Evolutionary conservation across 495 filamentous ascomycete genomes (phyloP), one percentile per base, ranked within the genome.

Genomic region (Bombardia bombarda): DNA sequence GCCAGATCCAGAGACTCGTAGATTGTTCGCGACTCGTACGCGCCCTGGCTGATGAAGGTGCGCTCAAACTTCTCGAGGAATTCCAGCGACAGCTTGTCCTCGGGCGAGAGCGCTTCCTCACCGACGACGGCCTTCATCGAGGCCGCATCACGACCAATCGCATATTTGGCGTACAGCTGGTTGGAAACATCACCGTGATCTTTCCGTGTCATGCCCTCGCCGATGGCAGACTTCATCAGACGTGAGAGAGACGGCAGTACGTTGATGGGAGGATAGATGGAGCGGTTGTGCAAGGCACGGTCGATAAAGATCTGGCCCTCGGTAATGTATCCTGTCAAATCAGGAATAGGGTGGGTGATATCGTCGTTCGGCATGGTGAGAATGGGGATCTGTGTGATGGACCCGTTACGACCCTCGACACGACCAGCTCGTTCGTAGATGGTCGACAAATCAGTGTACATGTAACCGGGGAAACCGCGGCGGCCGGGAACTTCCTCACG

Each of bases 401-500:
- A 96, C 38, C 93, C 93, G 59, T 96, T 95, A 49, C 93, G 86
- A 47, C 93, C 93, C 60, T 93, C 77, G 22, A 99, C 93, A 82
- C 93, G 93, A 56, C 93, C 93, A 57, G 93, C 93, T 72, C 93
- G 88, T 67, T 99, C 93, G 72, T 99, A 99, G 56, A 99, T 92
- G 54, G 93, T 99, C 37, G 93, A 95, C 78, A 99, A 84, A 82
- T 99, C 93, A 43, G 93, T 99, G 75, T 99, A 99, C 93, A 99
- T 99, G 76, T 99, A 99, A 87, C 93, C 93, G 38, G 93, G 93
- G 73, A 94, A 99, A 74, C 93, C 93, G 78, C 93, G 89, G 66
- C 93, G 90, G 75, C 93, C 93, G 45, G 93, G 93, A 32, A 99
- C 93, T 85, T 99, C 93, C 78, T 99, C 93, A 67, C 93, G 79